Evolutionary conservation across 2,329 filamentous ascomycete genomes (phyloP).

Genomic region (Hymenoscyphus occultus): DNA sequence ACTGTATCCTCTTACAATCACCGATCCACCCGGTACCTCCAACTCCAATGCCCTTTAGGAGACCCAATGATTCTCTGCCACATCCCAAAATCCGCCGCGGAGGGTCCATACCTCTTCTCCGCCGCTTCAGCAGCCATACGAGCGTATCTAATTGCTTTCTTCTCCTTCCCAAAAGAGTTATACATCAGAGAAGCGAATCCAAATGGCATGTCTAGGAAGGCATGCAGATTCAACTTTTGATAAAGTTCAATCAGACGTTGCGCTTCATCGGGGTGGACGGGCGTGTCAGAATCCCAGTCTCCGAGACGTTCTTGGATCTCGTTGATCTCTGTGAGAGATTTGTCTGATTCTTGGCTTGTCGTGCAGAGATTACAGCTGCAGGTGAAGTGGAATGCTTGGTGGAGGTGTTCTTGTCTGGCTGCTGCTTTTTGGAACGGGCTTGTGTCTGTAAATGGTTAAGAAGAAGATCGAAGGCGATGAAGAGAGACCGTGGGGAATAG

Average conservation of each 20-base stretch:
- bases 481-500: background rate
- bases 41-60: slow-evolving; percentile 33
- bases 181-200: slow-evolving; percentile 41
- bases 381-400: slow-evolving; percentile 40
- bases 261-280: slow-evolving; percentile 26
- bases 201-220: slow-evolving; percentile 41
- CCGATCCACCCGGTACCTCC: slow-evolving; percentile 1
- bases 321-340: slow-evolving; percentile 33
- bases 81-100: slow-evolving; percentile 35
- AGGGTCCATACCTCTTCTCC: slow-evolving; percentile 39
- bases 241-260: slow-evolving; percentile 39
- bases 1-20: background rate
- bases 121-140: slow-evolving; percentile 36
- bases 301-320: slow-evolving; percentile 29
- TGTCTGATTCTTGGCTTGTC: slow-evolving; percentile 33
- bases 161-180: slow-evolving; percentile 36
- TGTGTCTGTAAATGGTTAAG: slow-evolving; percentile 27
- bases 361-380: slow-evolving; percentile 41
- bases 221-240: slow-evolving; percentile 38
- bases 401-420: slow-evolving; percentile 35
- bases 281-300: slow-evolving; percentile 7
- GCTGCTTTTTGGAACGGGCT: slow-evolving; percentile 37
- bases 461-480: background rate
- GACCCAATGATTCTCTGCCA: slow-evolving; percentile 35
- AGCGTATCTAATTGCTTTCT: slow-evolving; percentile 37